Evolutionary conservation across 352 stramenopile species (phyloP).

Genomic region (Globisporangium polare): DNA sequence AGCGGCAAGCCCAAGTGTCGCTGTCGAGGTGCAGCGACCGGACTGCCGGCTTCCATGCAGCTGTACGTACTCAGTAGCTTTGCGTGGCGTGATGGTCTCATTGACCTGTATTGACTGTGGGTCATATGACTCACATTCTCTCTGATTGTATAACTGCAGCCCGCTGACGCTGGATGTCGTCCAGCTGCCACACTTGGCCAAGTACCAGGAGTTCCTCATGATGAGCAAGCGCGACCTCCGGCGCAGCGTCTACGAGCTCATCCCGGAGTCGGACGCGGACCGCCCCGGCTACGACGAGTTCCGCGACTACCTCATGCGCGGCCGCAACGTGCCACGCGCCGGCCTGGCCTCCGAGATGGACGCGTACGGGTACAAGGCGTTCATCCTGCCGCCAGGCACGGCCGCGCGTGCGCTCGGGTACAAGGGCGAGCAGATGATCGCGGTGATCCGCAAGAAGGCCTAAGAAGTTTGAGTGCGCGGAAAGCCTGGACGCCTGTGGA

Average conservation of each 20-base stretch:
- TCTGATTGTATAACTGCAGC: conserved; percentile 21
- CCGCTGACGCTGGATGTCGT: conserved; percentile 61
- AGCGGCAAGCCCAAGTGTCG: conserved; percentile 46
- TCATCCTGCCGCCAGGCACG: conserved; percentile 65
- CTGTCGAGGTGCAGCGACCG: conserved; percentile 32
- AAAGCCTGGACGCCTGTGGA: not conserved
- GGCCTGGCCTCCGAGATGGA: conserved; percentile 62
- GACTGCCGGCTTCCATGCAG: conserved; percentile 16
- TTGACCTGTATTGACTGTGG: not conserved
- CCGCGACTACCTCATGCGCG: conserved; percentile 53
- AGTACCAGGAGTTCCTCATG: conserved; percentile 65
- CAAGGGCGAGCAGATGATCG: conserved; percentile 65
- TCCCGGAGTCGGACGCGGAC: conserved; percentile 52
- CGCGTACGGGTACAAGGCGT: conserved; percentile 61
- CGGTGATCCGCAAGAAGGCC: conserved; percentile 40
- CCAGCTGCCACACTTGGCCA: conserved; percentile 52
- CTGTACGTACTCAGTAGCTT: conserved; percentile 10
- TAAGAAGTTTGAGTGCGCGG: not conserved
- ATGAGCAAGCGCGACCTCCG: conserved; percentile 43
- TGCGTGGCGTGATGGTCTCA: not conserved
- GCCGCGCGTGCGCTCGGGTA: conserved; percentile 68
- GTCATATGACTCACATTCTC: not conserved
- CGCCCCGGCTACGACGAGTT: conserved; percentile 57
- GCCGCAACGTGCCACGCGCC: conserved; percentile 43
- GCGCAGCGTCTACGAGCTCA: conserved; percentile 65